A percentile compares a stretch with the other conserved stretches of the same genome.
These are phyloP conservation scores for Yarrowia galli DNA, from an alignment of 1,139 yeast species.

Conservation along the genomic window DNA sequence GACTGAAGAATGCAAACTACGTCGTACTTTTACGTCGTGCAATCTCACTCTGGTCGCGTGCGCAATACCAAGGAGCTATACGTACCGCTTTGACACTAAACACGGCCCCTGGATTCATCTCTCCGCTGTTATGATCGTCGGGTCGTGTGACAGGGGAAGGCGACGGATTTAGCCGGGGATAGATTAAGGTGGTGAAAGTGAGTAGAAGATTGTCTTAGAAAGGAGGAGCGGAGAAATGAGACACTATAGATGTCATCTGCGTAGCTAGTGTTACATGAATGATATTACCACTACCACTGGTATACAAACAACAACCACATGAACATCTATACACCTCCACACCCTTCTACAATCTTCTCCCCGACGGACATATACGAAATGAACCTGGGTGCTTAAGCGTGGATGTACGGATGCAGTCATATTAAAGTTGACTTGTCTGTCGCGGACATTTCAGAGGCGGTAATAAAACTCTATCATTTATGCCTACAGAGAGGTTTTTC, in stretches of 20 bases:
- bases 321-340: too few relatives aligned
- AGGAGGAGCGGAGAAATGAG: too few relatives aligned
- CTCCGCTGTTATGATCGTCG: constrained; percentile 9
- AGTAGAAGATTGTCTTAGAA: too few relatives aligned
- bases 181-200: too few relatives aligned
- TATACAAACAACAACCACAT: too few relatives aligned
- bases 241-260: too few relatives aligned
- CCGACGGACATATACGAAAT: background rate
- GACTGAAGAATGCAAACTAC: too few relatives aligned
- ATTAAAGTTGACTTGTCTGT: background rate
- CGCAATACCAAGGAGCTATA: background rate
- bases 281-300: too few relatives aligned
- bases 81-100: background rate
- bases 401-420: background rate
- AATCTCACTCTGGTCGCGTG: constrained; percentile 1
- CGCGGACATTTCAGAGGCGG: constrained; percentile 10
- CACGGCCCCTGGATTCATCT: background rate
- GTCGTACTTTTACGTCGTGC: too few relatives aligned
- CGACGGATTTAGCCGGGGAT: constrained; percentile 7
- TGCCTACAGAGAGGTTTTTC: background rate
- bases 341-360: too few relatives aligned
- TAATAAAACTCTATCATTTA: background rate
- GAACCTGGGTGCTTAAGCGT: background rate
- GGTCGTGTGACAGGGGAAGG: constrained; percentile 30
- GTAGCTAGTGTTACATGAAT: too few relatives aligned